Conservation (phyloP, 1,284 basidiomycete genomes). For the Schizophyllum amplum region DNA sequence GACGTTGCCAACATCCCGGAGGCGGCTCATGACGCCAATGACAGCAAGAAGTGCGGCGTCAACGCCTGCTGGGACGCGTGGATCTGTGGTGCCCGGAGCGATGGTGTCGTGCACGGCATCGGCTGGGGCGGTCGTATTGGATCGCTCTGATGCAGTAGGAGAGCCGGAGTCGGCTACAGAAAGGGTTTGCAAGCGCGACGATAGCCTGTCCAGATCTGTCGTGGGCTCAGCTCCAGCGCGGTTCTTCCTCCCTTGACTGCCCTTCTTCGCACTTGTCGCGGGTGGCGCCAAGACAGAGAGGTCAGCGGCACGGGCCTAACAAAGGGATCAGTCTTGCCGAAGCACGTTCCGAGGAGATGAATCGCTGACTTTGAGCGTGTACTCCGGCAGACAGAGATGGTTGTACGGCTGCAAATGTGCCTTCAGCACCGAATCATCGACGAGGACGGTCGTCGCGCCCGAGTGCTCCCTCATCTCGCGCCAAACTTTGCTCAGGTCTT, state of each 20-base stretch:
- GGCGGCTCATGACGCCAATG: slow-evolving; percentile 47
- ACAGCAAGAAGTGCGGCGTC: slow-evolving; percentile 50
- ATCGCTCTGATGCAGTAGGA: no score
- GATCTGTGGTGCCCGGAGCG: neutral
- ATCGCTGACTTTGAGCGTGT: slow-evolving; percentile 18
- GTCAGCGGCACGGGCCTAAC: neutral
- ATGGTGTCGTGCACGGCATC: neutral
- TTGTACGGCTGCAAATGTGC: slow-evolving; percentile 76
- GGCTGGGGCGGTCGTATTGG: no score
- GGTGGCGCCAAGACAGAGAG: neutral
- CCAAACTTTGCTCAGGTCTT: slow-evolving; percentile 77
- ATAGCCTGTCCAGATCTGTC: neutral
- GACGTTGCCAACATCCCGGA: slow-evolving; percentile 41
- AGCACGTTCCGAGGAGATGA: neutral
- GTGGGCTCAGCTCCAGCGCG: neutral
- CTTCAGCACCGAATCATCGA: slow-evolving; percentile 78
- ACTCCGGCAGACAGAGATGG: slow-evolving; percentile 70
- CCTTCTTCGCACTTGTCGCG: neutral
- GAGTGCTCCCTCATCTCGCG: slow-evolving; percentile 14
- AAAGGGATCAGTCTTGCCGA: neutral
- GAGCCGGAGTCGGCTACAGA: no score
- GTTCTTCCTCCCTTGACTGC: neutral
- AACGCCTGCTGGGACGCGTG: neutral
- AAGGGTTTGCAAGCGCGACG: no score
- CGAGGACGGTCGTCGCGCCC: slow-evolving; percentile 56